Evolutionary conservation across 2,329 filamentous ascomycete species (phyloP).

Genomic region (Alternaria viburni): DNA sequence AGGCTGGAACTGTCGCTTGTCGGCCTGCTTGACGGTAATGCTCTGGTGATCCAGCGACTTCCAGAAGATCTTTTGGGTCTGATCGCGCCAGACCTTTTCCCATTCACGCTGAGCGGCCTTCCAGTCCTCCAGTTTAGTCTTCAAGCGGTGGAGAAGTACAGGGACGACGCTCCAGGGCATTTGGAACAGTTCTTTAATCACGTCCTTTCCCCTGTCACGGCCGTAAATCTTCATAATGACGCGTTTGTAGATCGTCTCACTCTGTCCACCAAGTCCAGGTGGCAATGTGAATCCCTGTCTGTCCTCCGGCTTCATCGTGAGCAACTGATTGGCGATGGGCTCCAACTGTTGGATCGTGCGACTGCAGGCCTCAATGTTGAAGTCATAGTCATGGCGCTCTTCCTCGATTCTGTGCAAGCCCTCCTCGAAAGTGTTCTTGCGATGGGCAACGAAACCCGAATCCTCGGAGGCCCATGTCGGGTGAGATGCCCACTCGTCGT

Average conservation of each 20-base stretch:
- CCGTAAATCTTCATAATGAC: conserved; percentile 98
- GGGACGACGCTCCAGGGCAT: conserved; percentile 88
- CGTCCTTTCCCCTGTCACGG: conserved; percentile 78
- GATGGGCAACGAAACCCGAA: conserved; percentile 94
- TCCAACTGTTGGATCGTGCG: conserved; percentile 96
- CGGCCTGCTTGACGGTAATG: conserved; percentile 82
- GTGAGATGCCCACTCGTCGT: conserved; percentile 98
- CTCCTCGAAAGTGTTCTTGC: conserved; percentile 96
- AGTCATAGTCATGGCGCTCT: conserved; percentile 97
- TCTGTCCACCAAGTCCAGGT: conserved; percentile 84
- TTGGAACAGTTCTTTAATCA: conserved; percentile 85
- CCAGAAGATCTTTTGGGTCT: conserved; percentile 93
- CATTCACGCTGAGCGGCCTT: conserved; percentile 95
- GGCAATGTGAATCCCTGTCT: conserved; percentile 79
- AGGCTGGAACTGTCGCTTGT: conserved; percentile 89
- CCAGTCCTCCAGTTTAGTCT: conserved; percentile 98
- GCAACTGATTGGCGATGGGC: conserved; percentile 88
- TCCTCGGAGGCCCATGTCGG: conserved; percentile 99
- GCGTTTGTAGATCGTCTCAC: conserved; percentile 94
- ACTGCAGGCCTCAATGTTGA: conserved; percentile 93
- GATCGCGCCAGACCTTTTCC: conserved; percentile 98
- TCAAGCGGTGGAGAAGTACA: conserved; percentile 84
- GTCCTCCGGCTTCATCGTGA: conserved; percentile 75
- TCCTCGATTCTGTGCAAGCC: conserved; percentile 95
- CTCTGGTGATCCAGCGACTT: conserved; percentile 97